phyloP scores from a whole-genome alignment of 1,139 yeast genomes.

The Saccharomycopsis hybrid region DNA sequence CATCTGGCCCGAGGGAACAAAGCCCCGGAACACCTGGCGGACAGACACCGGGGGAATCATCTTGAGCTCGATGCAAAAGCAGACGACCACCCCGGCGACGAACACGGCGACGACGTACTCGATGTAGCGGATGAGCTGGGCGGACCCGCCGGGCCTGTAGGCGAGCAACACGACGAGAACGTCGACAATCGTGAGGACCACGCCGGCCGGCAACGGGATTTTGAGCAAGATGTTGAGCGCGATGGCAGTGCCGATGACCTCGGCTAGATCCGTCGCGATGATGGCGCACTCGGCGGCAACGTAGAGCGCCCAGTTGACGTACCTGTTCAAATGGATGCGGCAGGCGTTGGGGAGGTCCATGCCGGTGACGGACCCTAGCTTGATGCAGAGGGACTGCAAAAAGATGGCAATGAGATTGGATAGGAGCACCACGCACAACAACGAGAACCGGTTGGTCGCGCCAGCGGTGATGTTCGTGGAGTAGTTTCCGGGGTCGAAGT shows the following conservation, averaged over 20 bases:
- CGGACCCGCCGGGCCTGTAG: constrained; percentile 61
- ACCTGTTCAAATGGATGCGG: constrained; percentile 51
- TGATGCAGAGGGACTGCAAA: constrained; percentile 64
- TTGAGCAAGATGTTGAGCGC: constrained; percentile 64
- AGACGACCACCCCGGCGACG: constrained; percentile 63
- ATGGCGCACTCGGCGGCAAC: constrained; percentile 73
- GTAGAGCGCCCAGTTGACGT: constrained; percentile 54
- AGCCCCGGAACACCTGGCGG: constrained; percentile 59
- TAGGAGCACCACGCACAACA: constrained; percentile 58
- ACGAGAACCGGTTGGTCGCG: constrained; percentile 54
- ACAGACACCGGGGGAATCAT: constrained; percentile 42
- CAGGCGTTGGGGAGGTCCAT: constrained; percentile 68
- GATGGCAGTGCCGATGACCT: constrained; percentile 83
- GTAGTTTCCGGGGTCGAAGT: constrained; percentile 84
- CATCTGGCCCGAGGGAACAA: constrained; percentile 58
- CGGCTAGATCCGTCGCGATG: constrained; percentile 80
- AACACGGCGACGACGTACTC: constrained; percentile 61
- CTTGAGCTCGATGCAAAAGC: constrained; percentile 64
- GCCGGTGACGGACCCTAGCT: constrained; percentile 78
- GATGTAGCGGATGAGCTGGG: constrained; percentile 55
- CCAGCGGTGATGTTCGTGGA: constrained; percentile 67
- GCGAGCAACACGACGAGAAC: constrained; percentile 70
- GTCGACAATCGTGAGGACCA: constrained; percentile 62
- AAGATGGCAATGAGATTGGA: constrained; percentile 71
- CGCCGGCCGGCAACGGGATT: constrained; percentile 76